phyloP scores from a whole-genome alignment of 2,329 filamentous ascomycete genomes.

The Geosmithia putterillii region DNA sequence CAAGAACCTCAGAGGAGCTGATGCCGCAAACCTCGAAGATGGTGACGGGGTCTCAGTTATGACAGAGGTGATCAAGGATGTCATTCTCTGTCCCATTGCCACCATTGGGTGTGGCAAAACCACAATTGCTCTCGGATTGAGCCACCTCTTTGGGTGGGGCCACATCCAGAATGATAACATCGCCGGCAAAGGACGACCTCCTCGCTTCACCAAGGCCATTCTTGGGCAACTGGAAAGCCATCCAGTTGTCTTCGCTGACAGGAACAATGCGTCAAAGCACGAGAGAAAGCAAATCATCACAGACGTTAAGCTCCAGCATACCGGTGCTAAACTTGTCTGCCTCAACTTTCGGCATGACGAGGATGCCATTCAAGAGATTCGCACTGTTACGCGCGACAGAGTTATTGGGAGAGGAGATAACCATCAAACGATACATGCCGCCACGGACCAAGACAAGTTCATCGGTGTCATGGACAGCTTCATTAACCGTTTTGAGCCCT shows the following conservation, averaged over 20 bases:
- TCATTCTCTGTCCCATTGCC: slow-evolving; percentile 81
- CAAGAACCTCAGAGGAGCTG: slow-evolving; percentile 75
- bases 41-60: slow-evolving; percentile 29
- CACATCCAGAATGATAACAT: slow-evolving; percentile 98
- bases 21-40: slow-evolving; percentile 72
- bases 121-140: slow-evolving; percentile 71
- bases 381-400: slow-evolving; percentile 61
- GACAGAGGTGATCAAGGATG: slow-evolving; percentile 47
- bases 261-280: slow-evolving; percentile 84
- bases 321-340: slow-evolving; percentile 62
- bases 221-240: slow-evolving; percentile 50
- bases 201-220: slow-evolving; percentile 63
- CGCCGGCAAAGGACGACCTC: slow-evolving; percentile 62
- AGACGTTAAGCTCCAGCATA: slow-evolving; percentile 55
- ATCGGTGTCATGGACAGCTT: slow-evolving; percentile 93
- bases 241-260: slow-evolving; percentile 74
- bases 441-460: slow-evolving; percentile 60
- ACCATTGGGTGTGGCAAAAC: slow-evolving; percentile 97
- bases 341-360: slow-evolving; percentile 82
- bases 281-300: slow-evolving; percentile 81
- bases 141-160: slow-evolving; percentile 78
- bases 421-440: slow-evolving; percentile 92
- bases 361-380: slow-evolving; percentile 60
- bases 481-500: slow-evolving; percentile 69
- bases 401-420: slow-evolving; percentile 85